These are phyloP conservation scores for Alternaria sp. DNA, from an alignment of 2,329 filamentous ascomycete species.

Conservation along the genomic window DNA sequence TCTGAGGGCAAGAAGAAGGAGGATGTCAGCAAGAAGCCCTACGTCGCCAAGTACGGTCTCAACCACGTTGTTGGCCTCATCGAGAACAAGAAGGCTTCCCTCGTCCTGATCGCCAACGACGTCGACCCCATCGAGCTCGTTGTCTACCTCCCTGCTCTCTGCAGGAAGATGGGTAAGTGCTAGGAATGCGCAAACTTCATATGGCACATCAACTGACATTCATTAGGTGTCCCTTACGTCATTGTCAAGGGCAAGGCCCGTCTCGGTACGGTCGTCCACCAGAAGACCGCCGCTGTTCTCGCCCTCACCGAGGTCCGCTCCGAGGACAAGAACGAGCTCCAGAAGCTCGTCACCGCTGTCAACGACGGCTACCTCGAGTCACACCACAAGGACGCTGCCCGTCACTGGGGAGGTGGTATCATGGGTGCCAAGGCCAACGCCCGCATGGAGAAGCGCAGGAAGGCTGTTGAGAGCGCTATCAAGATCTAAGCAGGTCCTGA, in stretches of 20 bases:
- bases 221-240: constrained; percentile 76
- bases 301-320: constrained; percentile 95
- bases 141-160: constrained; percentile 97
- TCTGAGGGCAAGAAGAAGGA: constrained; percentile 99
- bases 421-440: constrained; percentile 95
- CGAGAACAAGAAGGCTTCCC: constrained; percentile 96
- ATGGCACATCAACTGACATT: neutral
- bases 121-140: constrained; percentile 99
- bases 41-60: constrained; percentile 98
- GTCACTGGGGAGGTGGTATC: constrained; percentile 99
- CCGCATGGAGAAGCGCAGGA: constrained; percentile 83
- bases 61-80: constrained; percentile 80
- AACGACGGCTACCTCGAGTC: constrained; percentile 95
- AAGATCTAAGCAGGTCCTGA: constrained; percentile 79
- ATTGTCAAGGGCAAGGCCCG: constrained; percentile 99
- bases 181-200: neutral
- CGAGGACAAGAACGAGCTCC: constrained; percentile 98
- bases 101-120: constrained; percentile 99
- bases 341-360: constrained; percentile 94
- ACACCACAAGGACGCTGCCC: constrained; percentile 89
- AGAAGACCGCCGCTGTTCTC: constrained; percentile 98
- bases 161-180: constrained; percentile 91
- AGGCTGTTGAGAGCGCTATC: constrained; percentile 92
- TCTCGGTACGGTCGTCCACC: constrained; percentile 98
- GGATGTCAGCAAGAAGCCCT: constrained; percentile 97